These are phyloP conservation scores for Podaxis sp. DNA, from an alignment of 768 basidiomycete species.

Conservation along the genomic window DNA sequence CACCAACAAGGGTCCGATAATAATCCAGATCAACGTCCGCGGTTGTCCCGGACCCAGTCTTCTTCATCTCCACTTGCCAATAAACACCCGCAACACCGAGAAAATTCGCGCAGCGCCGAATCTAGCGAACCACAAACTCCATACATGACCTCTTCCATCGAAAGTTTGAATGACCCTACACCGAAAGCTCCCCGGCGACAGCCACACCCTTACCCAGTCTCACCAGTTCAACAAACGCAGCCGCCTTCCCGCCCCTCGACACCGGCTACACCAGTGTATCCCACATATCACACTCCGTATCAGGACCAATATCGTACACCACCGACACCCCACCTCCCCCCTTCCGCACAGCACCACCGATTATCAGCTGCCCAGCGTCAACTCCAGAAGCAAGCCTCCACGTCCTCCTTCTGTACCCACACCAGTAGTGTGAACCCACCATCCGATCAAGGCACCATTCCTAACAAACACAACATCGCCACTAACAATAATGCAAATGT, in stretches of 20 bases:
- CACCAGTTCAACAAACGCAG: neutral
- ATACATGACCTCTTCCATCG: slow-evolving; percentile 32
- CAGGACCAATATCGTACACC: neutral
- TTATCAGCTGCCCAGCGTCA: slow-evolving; percentile 4
- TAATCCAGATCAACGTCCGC: slow-evolving; percentile 1
- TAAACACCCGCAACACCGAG: slow-evolving; percentile 14
- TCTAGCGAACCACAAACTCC: slow-evolving; percentile 27
- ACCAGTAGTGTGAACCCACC: neutral
- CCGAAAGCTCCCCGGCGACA: slow-evolving; percentile 17
- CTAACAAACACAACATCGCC: slow-evolving; percentile 20
- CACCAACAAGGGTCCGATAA: slow-evolving; percentile 1
- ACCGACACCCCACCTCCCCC: neutral
- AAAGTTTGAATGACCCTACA: slow-evolving; percentile 31
- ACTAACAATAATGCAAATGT: slow-evolving; percentile 26
- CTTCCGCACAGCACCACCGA: neutral
- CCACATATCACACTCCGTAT: neutral
- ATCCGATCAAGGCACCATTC: neutral
- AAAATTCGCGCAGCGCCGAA: slow-evolving; percentile 12
- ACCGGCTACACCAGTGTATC: neutral
- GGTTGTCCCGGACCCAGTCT: slow-evolving; percentile 9
- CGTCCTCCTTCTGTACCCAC: slow-evolving; percentile 5
- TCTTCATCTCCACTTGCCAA: slow-evolving; percentile 32
- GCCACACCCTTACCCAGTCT: neutral
- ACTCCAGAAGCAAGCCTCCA: slow-evolving; percentile 5
- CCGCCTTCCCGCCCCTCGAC: slow-evolving; percentile 15